Evolutionary conservation across 2,329 filamentous ascomycete species (phyloP).

Genomic region (Botrytis pseudocinerea): DNA sequence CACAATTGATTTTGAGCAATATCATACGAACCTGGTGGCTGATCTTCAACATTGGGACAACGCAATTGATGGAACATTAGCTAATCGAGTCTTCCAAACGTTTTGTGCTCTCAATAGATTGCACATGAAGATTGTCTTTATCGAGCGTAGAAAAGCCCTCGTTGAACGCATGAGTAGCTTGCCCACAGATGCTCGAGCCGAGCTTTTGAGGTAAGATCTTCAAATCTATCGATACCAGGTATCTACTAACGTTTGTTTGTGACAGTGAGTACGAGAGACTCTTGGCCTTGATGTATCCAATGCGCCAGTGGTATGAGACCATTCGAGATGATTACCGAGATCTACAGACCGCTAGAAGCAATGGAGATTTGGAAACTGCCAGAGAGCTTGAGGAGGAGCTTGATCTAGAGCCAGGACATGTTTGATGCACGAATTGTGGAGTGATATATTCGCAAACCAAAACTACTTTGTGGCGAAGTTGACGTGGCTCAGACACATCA

Average conservation of each 20-base stretch:
- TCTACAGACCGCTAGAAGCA: too few species aligned
- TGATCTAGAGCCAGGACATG: background rate
- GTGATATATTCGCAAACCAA: background rate
- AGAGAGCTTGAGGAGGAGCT: background rate
- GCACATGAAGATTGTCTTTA: background rate
- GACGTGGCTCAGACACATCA: accelerated
- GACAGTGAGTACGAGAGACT: background rate
- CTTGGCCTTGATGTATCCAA: background rate
- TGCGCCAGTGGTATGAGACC: background rate
- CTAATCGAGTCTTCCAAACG: background rate
- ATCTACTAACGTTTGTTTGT: background rate
- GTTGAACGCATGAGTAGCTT: background rate
- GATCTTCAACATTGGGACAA: background rate
- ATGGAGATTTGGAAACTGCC: background rate
- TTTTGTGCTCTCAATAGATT: background rate
- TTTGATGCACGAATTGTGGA: background rate
- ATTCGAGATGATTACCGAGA: background rate
- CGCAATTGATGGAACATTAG: background rate
- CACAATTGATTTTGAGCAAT: background rate
- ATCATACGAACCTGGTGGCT: background rate
- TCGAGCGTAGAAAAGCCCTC: background rate
- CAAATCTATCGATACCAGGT: background rate
- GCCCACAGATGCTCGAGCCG: background rate
- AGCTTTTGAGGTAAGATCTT: background rate
- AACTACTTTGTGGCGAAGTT: too few species aligned